phyloP scores from a whole-genome alignment of 1,284 basidiomycete species.

The Irpex lacteus region DNA sequence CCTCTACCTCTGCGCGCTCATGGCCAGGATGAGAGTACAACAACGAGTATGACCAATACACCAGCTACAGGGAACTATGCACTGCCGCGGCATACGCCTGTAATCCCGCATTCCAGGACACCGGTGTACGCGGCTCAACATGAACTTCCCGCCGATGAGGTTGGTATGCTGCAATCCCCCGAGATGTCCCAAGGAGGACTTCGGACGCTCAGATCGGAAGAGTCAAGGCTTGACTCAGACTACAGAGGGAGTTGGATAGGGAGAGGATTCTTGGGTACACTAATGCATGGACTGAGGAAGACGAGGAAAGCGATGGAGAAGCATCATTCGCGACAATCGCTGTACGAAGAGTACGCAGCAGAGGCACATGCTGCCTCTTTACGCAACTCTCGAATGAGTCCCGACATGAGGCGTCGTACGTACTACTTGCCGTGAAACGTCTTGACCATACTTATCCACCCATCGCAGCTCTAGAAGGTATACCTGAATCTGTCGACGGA shows the following conservation, averaged over 20 bases:
- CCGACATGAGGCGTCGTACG: conserved; percentile 3
- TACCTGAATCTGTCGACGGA: conserved; percentile 3
- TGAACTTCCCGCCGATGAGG: background rate
- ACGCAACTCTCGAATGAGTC: conserved; percentile 1
- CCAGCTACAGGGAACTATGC: conserved; percentile 6
- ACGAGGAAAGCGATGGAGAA: conserved; percentile 10
- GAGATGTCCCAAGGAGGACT: background rate
- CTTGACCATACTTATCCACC: background rate
- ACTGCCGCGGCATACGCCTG: background rate
- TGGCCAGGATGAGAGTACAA: background rate
- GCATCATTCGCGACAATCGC: conserved; percentile 14
- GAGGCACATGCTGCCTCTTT: conserved; percentile 4
- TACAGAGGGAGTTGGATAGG: background rate
- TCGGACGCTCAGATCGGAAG: background rate
- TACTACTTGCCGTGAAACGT: background rate
- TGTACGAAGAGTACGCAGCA: conserved; percentile 11
- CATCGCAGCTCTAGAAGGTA: background rate
- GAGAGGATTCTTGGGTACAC: conserved; percentile 5
- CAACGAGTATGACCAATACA: background rate
- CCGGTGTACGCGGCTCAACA: background rate
- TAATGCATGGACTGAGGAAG: conserved; percentile 7
- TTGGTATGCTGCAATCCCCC: background rate
- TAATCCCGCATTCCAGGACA: background rate
- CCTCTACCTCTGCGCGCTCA: conserved; percentile 13
- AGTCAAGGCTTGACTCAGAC: background rate